A percentile compares a stretch with the other conserved stretches of the same genome.
Evolutionary conservation across 176 grass and related monocot genomes (phyloP).

Genomic region (Carex myosuroides): DNA sequence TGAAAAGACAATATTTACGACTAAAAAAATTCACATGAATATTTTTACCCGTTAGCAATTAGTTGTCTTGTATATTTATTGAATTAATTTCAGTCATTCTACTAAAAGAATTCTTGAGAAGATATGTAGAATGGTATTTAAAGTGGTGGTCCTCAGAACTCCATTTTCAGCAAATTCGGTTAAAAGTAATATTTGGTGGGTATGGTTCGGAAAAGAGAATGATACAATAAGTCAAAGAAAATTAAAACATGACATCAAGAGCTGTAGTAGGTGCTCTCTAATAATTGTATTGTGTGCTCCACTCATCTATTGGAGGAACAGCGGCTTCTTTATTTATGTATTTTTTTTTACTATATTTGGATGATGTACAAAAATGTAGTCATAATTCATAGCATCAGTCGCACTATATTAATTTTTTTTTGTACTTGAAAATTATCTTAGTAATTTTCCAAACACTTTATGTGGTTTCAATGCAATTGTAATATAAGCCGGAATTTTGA

Average conservation of each 20-base stretch:
- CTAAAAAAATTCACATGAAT: not conserved
- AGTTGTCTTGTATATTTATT: not conserved
- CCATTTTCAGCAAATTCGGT: not conserved
- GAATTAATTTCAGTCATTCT: not conserved
- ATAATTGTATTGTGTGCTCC: conserved; percentile 2
- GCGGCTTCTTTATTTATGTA: not conserved
- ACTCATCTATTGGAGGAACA: not conserved
- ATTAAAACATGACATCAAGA: not conserved
- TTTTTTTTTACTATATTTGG: not conserved
- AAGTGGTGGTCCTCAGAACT: conserved; percentile 19
- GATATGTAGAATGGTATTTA: not conserved
- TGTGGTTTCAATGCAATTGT: not conserved
- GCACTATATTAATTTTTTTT: not conserved
- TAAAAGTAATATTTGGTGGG: conserved; percentile 9
- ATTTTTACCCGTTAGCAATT: not conserved
- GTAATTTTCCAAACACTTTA: not conserved
- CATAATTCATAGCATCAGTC: not conserved
- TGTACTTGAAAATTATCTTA: not conserved
- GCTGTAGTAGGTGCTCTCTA: not conserved
- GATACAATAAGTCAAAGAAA: not conserved
- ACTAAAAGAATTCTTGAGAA: not conserved
- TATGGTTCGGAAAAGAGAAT: not conserved
- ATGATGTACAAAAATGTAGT: not conserved
- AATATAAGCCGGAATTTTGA: not conserved
- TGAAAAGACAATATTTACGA: not conserved